Evolutionary conservation across 1,284 basidiomycete species (phyloP), one percentile per base, ranked within the genome.

Genomic region (Crucibulum parvulum): DNA sequence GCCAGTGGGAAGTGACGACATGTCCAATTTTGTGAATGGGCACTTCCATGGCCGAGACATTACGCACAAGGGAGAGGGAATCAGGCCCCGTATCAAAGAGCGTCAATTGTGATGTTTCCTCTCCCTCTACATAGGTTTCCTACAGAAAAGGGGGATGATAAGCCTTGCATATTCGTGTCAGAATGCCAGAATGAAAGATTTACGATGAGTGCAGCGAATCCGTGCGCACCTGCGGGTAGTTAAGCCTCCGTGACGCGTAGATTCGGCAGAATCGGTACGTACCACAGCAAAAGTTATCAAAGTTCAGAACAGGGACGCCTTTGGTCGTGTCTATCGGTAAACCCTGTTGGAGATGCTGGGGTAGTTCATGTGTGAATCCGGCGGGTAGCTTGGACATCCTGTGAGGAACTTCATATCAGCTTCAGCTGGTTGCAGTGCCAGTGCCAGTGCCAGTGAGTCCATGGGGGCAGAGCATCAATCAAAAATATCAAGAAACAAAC

Each of bases 1-100:
- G 93, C 92, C 93, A 95, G 72, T 95, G 93, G 1, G 91, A 93
- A 11, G 89, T 83, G 18, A 93, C 78, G 45, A 94, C 78, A 35
- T 87, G 83, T 45, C 87, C 84, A 61, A 95, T 81, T 46, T 78
- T 72, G 37, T 81, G 76, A 6, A 87, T 73, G 4, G 83, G 82
- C 1, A 87, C 71, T 18, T 86, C 78, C 81, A 94, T 82, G 2
- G 88, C 84, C 7, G 75, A 72, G 31, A 89, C 74, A 71, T 94
- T 95, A 55, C 91, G 86, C 35, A 87, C 83, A 64, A 95, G 86
- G 41, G 88, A 87, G 37, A 79, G 80, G 10, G 85, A 85, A 69
- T 95, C 93, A 7, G 93, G 92, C 0, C 92, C 93, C 6, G 90
- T 89, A 74, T 95, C 93, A 69, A 94, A 93, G 37, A 94, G 82